A percentile compares a stretch with the other conserved stretches of the same genome.
phyloP scores from a whole-genome alignment of 2,329 filamentous ascomycete species.

The Cordyceps militaris region DNA sequence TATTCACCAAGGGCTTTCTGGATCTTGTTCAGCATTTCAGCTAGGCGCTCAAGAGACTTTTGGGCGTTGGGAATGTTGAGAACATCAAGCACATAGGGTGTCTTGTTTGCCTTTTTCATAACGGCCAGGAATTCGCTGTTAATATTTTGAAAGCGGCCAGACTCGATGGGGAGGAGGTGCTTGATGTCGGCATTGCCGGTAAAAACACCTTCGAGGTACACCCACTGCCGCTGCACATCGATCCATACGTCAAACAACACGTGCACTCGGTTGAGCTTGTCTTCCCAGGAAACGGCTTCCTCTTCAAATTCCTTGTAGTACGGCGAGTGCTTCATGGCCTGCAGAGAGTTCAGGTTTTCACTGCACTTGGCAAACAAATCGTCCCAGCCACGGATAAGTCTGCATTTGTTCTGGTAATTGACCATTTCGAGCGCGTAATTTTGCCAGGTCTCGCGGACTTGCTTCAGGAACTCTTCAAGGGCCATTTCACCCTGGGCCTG shows the following conservation, averaged over 20 bases:
- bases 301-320: slow-evolving; percentile 99
- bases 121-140: slow-evolving; percentile 98
- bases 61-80: slow-evolving; percentile 93
- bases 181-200: slow-evolving; percentile 99
- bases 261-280: slow-evolving; percentile 94
- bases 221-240: slow-evolving; percentile 99
- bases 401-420: slow-evolving; percentile 96
- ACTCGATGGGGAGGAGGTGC: slow-evolving; percentile 92
- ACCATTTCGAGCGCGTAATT: slow-evolving; percentile 92
- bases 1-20: slow-evolving; percentile 98
- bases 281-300: slow-evolving; percentile 93
- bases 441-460: slow-evolving; percentile 94
- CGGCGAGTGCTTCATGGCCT: slow-evolving; percentile 97
- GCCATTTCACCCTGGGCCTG: slow-evolving; percentile 99
- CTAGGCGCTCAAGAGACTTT: slow-evolving; percentile 88
- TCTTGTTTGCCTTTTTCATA: slow-evolving; percentile 99
- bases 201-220: slow-evolving; percentile 97
- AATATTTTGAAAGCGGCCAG: slow-evolving; percentile 96
- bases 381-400: slow-evolving; percentile 95
- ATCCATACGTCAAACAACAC: slow-evolving; percentile 99
- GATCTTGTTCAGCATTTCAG: slow-evolving; percentile 97
- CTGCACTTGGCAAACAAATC: slow-evolving; percentile 98
- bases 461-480: slow-evolving; percentile 91
- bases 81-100: slow-evolving; percentile 90
- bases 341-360: slow-evolving; percentile 93